phyloP scores from a whole-genome alignment of 2,329 filamentous ascomycete genomes.

The Xylaria sp. region DNA sequence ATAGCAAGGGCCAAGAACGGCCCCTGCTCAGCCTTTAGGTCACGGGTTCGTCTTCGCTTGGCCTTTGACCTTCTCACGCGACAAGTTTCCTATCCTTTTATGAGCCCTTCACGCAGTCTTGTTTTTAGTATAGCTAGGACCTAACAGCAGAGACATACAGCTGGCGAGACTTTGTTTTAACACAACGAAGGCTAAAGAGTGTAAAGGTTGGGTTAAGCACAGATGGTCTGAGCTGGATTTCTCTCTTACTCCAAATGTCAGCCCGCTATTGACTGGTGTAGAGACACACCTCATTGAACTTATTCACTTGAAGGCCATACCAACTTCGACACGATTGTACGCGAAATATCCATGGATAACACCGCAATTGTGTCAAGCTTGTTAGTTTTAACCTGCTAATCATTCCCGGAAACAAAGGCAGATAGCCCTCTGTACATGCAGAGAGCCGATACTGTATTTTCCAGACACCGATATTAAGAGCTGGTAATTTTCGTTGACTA shows the following conservation, averaged over 20 bases:
- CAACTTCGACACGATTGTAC: not conserved
- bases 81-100: constrained; percentile 7
- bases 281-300: not conserved
- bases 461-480: not conserved
- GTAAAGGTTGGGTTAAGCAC: not conserved
- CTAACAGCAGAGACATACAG: not conserved
- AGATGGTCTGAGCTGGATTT: not conserved
- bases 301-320: not conserved
- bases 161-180: not conserved
- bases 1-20: constrained; percentile 23
- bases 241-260: not conserved
- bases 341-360: not conserved
- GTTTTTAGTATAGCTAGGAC: not conserved
- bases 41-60: constrained; percentile 29
- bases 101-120: not conserved
- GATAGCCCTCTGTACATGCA: not conserved
- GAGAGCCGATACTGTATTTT: not conserved
- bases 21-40: constrained; percentile 28
- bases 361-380: not conserved
- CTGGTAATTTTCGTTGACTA: not conserved
- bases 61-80: constrained; percentile 2
- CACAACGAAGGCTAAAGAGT: not conserved
- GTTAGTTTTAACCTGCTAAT: not conserved
- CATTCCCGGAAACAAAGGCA: not conserved
- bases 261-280: constrained; percentile 1